Percentiles rank a stretch among this genome's conserved stretches.
Evolutionary conservation across 345 rosid species (phyloP).

Genomic region (Toxicodendron radicans): DNA sequence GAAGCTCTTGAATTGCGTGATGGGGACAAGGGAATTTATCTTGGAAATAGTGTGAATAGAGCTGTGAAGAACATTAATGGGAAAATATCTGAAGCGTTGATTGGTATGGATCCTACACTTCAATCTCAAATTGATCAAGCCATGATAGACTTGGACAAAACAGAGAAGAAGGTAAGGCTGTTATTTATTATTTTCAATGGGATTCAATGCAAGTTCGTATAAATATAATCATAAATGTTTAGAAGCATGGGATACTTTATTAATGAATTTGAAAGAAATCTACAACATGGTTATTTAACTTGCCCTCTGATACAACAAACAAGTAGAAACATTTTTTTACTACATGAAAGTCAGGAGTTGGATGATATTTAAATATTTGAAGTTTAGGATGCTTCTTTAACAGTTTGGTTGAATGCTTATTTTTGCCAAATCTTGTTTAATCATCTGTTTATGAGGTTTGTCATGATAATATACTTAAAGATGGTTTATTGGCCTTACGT

Average conservation of each 20-base stretch:
- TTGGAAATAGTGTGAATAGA: conserved; percentile 85
- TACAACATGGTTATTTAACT: too few species aligned
- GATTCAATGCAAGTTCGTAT: not conserved
- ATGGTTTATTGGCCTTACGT: not conserved
- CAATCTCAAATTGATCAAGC: conserved; percentile 96
- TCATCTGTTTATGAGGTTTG: not conserved
- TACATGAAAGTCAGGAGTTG: too few species aligned
- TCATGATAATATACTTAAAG: not conserved
- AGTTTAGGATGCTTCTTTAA: not conserved
- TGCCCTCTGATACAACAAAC: too few species aligned
- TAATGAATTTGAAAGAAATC: too few species aligned
- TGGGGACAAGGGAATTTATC: conserved; percentile 89
- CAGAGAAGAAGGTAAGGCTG: conserved; percentile 79
- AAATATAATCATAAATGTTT: too few species aligned
- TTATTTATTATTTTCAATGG: not conserved
- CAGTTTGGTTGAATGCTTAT: not conserved
- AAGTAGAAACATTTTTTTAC: too few species aligned
- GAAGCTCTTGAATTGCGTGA: conserved; percentile 95
- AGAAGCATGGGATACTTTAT: too few species aligned
- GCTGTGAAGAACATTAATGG: conserved; percentile 93
- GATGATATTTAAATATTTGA: too few species aligned
- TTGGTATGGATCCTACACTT: conserved; percentile 95
- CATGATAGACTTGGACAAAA: conserved; percentile 93
- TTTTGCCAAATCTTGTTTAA: not conserved
- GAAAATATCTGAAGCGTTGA: conserved; percentile 76